phyloP scores from a whole-genome alignment of 2,329 filamentous ascomycete species.

The Colletotrichum kahawae region DNA sequence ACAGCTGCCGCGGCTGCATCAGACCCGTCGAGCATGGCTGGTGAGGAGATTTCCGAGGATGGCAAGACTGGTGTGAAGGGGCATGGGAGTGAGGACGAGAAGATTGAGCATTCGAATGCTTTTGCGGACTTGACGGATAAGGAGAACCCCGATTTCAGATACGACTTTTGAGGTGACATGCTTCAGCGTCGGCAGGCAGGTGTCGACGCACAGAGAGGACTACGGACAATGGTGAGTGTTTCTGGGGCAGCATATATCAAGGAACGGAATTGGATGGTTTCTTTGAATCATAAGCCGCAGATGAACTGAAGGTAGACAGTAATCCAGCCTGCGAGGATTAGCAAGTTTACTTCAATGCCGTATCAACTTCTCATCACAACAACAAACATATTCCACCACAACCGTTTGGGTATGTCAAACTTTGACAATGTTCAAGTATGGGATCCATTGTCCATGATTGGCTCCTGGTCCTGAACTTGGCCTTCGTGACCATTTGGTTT shows the following conservation, averaged over 20 bases:
- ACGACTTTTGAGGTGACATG: not conserved
- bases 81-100: not conserved
- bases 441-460: not conserved
- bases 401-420: not conserved
- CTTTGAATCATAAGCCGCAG: not conserved
- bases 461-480: not conserved
- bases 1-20: not conserved
- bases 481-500: not conserved
- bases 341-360: not conserved
- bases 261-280: not conserved
- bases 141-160: conserved; percentile 24
- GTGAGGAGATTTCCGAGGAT: not conserved
- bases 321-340: not conserved
- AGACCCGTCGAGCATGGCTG: not conserved
- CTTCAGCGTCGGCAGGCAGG: not conserved
- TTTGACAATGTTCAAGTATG: rapidly evolving
- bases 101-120: conserved; percentile 21
- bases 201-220: not conserved
- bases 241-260: not conserved
- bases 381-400: not conserved
- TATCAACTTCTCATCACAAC: not conserved
- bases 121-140: conserved; percentile 25
- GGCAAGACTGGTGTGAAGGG: not conserved
- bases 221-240: not conserved
- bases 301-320: not conserved